Percentiles rank a stretch among this genome's conserved stretches.
Conservation (phyloP, 2,329 filamentous ascomycete species). For the Sclerotinia nivalis region DNA sequence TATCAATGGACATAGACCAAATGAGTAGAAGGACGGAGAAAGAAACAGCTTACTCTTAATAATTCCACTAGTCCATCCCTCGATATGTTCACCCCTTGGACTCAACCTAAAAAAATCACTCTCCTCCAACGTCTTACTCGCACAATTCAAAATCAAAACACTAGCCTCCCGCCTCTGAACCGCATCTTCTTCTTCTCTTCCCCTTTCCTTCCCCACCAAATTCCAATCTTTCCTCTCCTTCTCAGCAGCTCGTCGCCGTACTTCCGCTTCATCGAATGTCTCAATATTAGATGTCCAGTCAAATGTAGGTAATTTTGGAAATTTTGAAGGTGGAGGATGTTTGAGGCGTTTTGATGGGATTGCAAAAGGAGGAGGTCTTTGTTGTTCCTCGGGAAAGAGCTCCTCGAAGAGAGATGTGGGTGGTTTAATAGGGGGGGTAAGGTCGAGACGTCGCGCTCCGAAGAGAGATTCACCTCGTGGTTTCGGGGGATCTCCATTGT, state of each 20-base stretch:
- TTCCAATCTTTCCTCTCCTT: slow-evolving; percentile 16
- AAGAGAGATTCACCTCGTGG: slow-evolving; percentile 19
- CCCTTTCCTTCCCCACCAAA: neutral
- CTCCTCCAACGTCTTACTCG: slow-evolving; percentile 60
- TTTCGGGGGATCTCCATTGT: neutral
- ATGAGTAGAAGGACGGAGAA: too few relatives aligned
- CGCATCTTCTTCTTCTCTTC: slow-evolving; percentile 8
- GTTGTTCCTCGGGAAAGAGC: slow-evolving; percentile 55
- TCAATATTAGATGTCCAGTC: slow-evolving; percentile 28
- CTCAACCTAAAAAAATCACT: slow-evolving; percentile 72
- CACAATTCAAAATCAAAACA: slow-evolving; percentile 57
- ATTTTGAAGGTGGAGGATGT: neutral
- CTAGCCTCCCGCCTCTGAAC: slow-evolving; percentile 11
- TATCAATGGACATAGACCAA: neutral
- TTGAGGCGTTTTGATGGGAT: neutral
- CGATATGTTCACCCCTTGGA: slow-evolving; percentile 62
- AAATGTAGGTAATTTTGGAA: slow-evolving; percentile 39
- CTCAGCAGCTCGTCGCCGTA: slow-evolving; percentile 5
- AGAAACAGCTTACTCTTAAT: slow-evolving; percentile 49
- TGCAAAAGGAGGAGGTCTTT: neutral
- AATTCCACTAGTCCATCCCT: slow-evolving; percentile 66
- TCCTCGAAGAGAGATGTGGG: slow-evolving; percentile 47
- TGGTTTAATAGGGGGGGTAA: slow-evolving; percentile 1
- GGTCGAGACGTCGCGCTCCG: slow-evolving; percentile 1
- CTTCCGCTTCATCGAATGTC: slow-evolving; percentile 13